A percentile compares a stretch with the other conserved stretches of the same genome.
phyloP scores from a whole-genome alignment of 108 stramenopile species.

The Cylindrotheca fusiformis region DNA sequence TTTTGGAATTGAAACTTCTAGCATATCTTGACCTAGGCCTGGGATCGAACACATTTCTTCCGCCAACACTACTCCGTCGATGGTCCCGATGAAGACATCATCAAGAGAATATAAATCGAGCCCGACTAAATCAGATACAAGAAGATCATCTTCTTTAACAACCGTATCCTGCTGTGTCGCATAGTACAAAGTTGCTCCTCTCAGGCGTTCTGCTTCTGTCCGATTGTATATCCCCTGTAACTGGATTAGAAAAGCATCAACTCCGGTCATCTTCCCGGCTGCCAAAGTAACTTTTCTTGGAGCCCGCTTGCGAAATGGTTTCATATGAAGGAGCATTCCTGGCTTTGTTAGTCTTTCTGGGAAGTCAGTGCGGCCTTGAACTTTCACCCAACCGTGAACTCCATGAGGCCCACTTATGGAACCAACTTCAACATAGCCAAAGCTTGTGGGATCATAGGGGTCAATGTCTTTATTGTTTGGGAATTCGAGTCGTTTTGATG shows the following conservation, averaged over 20 bases:
- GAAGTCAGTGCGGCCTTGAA: slow-evolving; percentile 66
- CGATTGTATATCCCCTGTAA: slow-evolving; percentile 58
- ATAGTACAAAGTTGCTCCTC: slow-evolving; percentile 63
- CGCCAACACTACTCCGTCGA: slow-evolving; percentile 70
- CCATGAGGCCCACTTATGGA: slow-evolving; percentile 77
- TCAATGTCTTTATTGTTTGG: slow-evolving; percentile 74
- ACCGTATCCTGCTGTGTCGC: slow-evolving; percentile 34
- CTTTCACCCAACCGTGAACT: slow-evolving; percentile 71
- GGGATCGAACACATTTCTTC: slow-evolving; percentile 81
- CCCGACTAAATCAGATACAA: slow-evolving; percentile 75
- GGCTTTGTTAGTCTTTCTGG: slow-evolving; percentile 55
- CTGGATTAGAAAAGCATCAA: slow-evolving; percentile 59
- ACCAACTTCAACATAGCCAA: slow-evolving; percentile 82
- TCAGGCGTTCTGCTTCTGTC: slow-evolving; percentile 49
- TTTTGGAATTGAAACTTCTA: slow-evolving; percentile 45
- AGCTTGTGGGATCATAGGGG: slow-evolving; percentile 86
- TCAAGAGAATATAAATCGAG: slow-evolving; percentile 41
- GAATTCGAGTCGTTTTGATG: slow-evolving; percentile 30
- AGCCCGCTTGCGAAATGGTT: slow-evolving; percentile 68
- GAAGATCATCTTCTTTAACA: slow-evolving; percentile 48
- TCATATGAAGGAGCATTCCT: slow-evolving; percentile 60
- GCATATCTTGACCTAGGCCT: slow-evolving; percentile 75
- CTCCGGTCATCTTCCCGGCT: slow-evolving; percentile 45
- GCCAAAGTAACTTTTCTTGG: slow-evolving; percentile 59
- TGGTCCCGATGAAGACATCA: slow-evolving; percentile 58